Evolutionary conservation across 2,329 filamentous ascomycete species (phyloP).

Genomic region (Aureobasidium sp.): DNA sequence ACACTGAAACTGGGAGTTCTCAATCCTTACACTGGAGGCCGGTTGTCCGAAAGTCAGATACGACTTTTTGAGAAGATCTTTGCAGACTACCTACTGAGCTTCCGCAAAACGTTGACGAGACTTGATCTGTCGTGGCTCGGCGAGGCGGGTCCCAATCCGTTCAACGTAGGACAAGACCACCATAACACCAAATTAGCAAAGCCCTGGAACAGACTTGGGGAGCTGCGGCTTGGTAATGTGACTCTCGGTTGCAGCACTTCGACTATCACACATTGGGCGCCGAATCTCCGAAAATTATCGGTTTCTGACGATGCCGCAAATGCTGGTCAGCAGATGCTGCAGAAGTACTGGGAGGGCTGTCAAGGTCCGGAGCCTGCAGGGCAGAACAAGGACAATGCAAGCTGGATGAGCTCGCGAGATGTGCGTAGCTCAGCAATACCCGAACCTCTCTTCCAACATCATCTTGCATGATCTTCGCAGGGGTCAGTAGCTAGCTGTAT

Average conservation of each 20-base stretch:
- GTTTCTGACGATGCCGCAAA: neutral
- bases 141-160: conserved; percentile 24
- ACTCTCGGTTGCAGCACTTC: neutral
- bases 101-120: conserved; percentile 22
- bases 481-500: neutral
- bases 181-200: neutral
- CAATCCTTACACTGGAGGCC: conserved; percentile 20
- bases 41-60: conserved; percentile 21
- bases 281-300: neutral
- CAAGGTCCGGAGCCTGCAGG: neutral
- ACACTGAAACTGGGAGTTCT: conserved; percentile 25
- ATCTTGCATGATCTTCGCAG: neutral
- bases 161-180: conserved; percentile 9
- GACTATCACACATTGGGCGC: neutral
- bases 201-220: neutral
- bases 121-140: conserved; percentile 28
- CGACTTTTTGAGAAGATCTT: conserved; percentile 26
- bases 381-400: neutral
- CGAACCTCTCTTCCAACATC: neutral
- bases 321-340: neutral
- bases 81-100: conserved; percentile 26
- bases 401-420: neutral
- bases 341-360: neutral
- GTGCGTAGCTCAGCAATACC: conserved; percentile 1
- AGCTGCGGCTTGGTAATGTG: neutral